Conservation (phyloP, 495 filamentous ascomycete species). For the Neurospora africana region DNA sequence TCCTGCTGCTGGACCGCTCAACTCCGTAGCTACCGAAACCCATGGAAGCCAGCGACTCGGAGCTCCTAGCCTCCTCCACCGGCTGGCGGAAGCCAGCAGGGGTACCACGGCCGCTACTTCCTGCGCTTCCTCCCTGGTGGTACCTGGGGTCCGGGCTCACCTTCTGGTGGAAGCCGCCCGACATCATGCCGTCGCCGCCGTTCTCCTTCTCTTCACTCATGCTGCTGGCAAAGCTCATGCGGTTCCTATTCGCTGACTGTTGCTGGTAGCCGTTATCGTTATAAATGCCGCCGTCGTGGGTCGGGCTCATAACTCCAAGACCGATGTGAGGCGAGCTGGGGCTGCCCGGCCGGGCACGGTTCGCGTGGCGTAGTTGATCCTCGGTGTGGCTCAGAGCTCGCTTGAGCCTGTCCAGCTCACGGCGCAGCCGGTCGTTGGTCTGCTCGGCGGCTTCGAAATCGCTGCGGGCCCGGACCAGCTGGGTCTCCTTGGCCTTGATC, state of each 20-base stretch:
- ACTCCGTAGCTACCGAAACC: constrained; percentile 15
- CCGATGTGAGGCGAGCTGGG: constrained; percentile 25
- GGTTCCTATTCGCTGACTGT: constrained; percentile 21
- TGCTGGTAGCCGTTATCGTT: constrained; percentile 38
- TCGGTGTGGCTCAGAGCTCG: constrained; percentile 52
- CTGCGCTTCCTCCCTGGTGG: constrained; percentile 27
- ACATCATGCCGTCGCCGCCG: constrained; percentile 27
- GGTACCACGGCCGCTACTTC: constrained; percentile 47
- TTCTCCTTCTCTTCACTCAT: constrained; percentile 80
- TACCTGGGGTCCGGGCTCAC: constrained; percentile 42
- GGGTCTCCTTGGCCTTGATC: constrained; percentile 97
- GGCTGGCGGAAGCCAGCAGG: constrained; percentile 37
- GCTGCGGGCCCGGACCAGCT: constrained; percentile 79
- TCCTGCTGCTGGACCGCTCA: constrained; percentile 25
- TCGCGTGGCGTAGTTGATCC: constrained; percentile 11
- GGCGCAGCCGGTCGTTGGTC: constrained; percentile 65
- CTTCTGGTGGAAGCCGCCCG: constrained; percentile 36
- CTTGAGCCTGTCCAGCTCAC: constrained; percentile 89
- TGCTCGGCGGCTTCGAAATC: constrained; percentile 85
- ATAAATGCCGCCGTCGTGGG: constrained; percentile 42
- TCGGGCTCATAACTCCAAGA: constrained; percentile 31
- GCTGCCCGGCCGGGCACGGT: constrained; percentile 32
- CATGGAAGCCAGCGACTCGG: constrained; percentile 8
- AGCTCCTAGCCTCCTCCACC: not conserved
- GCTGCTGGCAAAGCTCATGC: constrained; percentile 62